Evolutionary conservation across 192 early-diverging fungal genomes (phyloP).

Genomic region (Polychytrium aggregatum): DNA sequence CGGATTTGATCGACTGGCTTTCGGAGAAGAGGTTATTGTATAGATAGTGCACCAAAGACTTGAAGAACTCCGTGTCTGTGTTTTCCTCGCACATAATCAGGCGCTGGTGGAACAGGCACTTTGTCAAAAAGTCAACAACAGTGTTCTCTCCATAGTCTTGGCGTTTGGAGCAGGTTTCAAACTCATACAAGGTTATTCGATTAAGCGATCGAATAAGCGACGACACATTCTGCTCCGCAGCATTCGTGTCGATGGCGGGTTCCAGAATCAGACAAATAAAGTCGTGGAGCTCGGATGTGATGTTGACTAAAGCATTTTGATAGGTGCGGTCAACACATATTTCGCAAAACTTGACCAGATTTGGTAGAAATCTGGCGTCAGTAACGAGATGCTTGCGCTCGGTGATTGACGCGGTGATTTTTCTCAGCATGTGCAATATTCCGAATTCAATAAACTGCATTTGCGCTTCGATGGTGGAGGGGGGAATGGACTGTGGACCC

Average conservation of each 20-base stretch:
- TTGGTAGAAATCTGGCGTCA: not conserved
- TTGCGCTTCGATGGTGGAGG: not conserved
- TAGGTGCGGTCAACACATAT: no score
- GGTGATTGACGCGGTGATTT: not conserved
- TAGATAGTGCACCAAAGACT: constrained; percentile 48
- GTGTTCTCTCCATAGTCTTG: no score
- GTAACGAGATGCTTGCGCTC: not conserved
- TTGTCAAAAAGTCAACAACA: no score
- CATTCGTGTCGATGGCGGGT: no score
- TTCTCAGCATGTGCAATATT: constrained; percentile 2
- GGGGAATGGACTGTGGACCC: not conserved
- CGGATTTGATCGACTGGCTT: constrained; percentile 22
- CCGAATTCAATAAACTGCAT: constrained; percentile 1
- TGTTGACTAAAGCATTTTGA: no score
- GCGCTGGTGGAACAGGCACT: constrained; percentile 54
- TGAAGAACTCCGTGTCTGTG: constrained; percentile 52
- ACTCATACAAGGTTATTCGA: no score
- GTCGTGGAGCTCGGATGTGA: no score
- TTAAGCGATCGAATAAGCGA: no score
- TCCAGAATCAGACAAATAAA: no score
- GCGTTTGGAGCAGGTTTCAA: no score
- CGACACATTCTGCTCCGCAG: no score
- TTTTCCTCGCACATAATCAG: constrained; percentile 40
- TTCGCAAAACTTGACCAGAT: constrained; percentile 6
- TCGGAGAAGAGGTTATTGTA: constrained; percentile 36